A percentile compares a stretch with the other conserved stretches of the same genome.
phyloP scores from a whole-genome alignment of 2,329 filamentous ascomycete genomes.

The Capronia coronata region DNA sequence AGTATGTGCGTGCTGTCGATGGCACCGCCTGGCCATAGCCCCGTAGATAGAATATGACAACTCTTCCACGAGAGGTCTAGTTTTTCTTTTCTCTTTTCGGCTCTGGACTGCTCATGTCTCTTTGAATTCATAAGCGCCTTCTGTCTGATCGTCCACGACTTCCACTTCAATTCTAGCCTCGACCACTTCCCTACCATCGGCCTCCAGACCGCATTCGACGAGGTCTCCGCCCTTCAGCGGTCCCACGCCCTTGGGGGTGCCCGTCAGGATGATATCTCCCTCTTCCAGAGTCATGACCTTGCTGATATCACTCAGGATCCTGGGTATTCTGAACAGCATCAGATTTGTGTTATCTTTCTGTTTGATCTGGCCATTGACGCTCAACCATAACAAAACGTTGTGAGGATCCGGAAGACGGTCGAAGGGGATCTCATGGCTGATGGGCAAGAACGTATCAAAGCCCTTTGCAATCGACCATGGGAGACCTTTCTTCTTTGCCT shows the following conservation, averaged over 20 bases:
- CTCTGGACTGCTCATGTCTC: constrained; percentile 57
- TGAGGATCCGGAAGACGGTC: constrained; percentile 77
- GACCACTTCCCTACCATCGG: constrained; percentile 74
- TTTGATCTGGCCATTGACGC: constrained; percentile 69
- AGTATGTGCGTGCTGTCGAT: not conserved
- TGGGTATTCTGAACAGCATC: constrained; percentile 88
- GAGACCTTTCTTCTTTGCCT: constrained; percentile 93
- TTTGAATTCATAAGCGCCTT: constrained; percentile 67
- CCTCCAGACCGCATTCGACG: constrained; percentile 74
- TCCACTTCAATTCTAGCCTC: constrained; percentile 77
- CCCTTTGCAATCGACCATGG: constrained; percentile 97
- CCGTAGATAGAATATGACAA: not conserved
- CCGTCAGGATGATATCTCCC: constrained; percentile 91
- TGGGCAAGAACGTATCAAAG: constrained; percentile 92
- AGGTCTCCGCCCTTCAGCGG: constrained; percentile 77
- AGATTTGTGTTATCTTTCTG: constrained; percentile 86
- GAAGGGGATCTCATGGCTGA: constrained; percentile 76
- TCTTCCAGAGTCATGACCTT: constrained; percentile 89
- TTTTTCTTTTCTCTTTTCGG: not conserved
- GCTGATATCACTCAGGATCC: constrained; percentile 83
- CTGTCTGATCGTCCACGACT: constrained; percentile 63
- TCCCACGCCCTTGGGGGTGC: constrained; percentile 93
- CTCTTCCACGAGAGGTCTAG: not conserved
- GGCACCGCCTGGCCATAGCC: not conserved
- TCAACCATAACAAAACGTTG: constrained; percentile 76